Conservation (phyloP, 345 rosid genomes). For the Streptanthus diversifolius region DNA sequence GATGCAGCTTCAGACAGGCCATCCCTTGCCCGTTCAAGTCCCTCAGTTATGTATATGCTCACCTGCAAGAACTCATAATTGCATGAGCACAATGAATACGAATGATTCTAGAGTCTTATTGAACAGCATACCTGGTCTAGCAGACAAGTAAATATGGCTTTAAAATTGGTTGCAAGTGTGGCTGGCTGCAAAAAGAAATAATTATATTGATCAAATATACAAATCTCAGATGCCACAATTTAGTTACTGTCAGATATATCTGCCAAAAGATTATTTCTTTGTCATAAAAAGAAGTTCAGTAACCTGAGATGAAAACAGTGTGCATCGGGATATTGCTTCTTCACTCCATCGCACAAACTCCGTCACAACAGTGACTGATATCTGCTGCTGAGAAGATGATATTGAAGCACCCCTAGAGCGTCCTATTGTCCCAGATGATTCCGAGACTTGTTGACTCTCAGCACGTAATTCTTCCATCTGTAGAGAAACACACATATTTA, state of each 20-base stretch:
- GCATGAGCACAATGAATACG: conserved; percentile 27
- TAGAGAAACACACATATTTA: conserved; percentile 23
- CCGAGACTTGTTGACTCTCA: conserved; percentile 69
- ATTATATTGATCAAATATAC: conserved; percentile 13
- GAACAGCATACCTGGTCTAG: conserved; percentile 73
- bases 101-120: conserved; percentile 17
- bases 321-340: conserved; percentile 96
- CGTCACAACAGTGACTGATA: conserved; percentile 96
- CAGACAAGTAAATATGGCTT: conserved; percentile 83
- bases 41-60: conserved; percentile 81
- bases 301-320: conserved; percentile 85
- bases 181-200: conserved; percentile 56
- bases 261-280: not conserved
- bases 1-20: conserved; percentile 91
- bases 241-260: not conserved
- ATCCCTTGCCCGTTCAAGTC: conserved; percentile 96
- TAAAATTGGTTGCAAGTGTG: conserved; percentile 77
- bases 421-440: conserved; percentile 85
- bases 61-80: conserved; percentile 52
- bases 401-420: conserved; percentile 89
- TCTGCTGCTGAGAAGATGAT: conserved; percentile 77
- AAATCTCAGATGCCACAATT: conserved; percentile 1
- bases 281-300: conserved; percentile 14
- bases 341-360: conserved; percentile 99
- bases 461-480: conserved; percentile 94